Conservation (phyloP, 257 asterid genomes). For the Oldenlandia corymbosa region DNA sequence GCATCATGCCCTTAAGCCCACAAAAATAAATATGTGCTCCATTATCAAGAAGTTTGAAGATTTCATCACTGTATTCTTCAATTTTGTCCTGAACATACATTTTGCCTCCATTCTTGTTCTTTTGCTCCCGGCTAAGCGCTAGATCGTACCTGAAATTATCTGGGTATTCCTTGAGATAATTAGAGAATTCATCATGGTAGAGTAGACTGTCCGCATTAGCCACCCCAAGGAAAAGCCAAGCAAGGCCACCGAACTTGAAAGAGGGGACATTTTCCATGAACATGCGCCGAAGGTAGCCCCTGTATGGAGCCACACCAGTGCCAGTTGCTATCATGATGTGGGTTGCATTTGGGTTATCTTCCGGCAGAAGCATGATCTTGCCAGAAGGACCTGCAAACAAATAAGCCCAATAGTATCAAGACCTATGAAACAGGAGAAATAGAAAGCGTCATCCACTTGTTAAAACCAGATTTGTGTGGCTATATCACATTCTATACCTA, state of each 20-base stretch:
- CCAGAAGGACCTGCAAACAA: slow-evolving; percentile 84
- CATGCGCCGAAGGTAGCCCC: slow-evolving; percentile 96
- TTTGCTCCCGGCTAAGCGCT: slow-evolving; percentile 90
- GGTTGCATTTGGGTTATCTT: slow-evolving; percentile 71
- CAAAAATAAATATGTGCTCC: slow-evolving; percentile 96
- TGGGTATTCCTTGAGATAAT: slow-evolving; percentile 64
- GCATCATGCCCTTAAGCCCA: slow-evolving; percentile 98
- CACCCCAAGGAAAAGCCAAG: slow-evolving; percentile 98
- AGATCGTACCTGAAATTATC: slow-evolving; percentile 72
- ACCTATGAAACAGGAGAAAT: too few species aligned
- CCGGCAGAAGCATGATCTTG: slow-evolving; percentile 92
- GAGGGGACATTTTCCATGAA: slow-evolving; percentile 82
- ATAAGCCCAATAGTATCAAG: too few species aligned
- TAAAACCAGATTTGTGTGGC: too few species aligned
- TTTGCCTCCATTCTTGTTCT: slow-evolving; percentile 81
- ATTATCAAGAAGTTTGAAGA: slow-evolving; percentile 71
- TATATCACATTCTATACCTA: too few species aligned
- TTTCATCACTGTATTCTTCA: slow-evolving; percentile 89
- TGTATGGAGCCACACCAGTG: slow-evolving; percentile 89
- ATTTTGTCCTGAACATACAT: slow-evolving; percentile 97
- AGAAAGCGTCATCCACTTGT: too few species aligned
- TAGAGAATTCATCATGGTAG: slow-evolving; percentile 80
- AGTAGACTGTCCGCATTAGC: slow-evolving; percentile 86
- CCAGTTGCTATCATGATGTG: slow-evolving; percentile 98
- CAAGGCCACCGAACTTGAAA: slow-evolving; percentile 73